Base-by-base conservation (phyloP, 306 rosid species). In the Oemleria cerasiformis region DNA sequence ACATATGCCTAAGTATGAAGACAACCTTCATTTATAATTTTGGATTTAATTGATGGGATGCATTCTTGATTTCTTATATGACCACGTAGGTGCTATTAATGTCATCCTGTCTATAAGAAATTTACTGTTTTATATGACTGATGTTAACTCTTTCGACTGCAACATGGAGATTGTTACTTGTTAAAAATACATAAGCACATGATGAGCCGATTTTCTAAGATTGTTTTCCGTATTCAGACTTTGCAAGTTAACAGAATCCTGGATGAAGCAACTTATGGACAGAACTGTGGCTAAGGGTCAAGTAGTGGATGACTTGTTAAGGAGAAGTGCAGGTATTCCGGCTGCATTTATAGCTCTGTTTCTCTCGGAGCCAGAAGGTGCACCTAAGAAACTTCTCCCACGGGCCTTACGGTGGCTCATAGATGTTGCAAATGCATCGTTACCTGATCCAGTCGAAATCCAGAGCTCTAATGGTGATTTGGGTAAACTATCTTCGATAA, bases 271-370 rank as follows among this genome's bases (percentile, higher is more conserved):
- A 83, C 95, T 94, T 76, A 91, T 89, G 99, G 88, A 87, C 80
- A 85, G 97, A 87, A 91, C 92, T 19, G 80, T 85, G 45, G 88
- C 97, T 77, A 89, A 88, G 85, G 95, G 90, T 61, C 99, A 94
- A 75, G 73, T 82, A 54, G 97, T 94, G 75, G 95, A 94, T 84
- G 92, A 91, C 84, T 85, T 94, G 75, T 76, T 94, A 77, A 89
- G 99, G 83, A 91, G 99, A 86, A 94, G 99, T 84, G 99, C 99
- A 30, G 97, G 99, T 75, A 94, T 94, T 86, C 99, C 99, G 60
- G 97, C 99, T 70, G 96, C 97, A 41, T 91, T 91, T 78, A 86
- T 67, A 36, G 99, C 99, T 80, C 78, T 94, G 9, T 94, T 94
- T 75, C 97, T 94, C 55, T 86, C 99, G n/a, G 99, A 94, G 88